Evolutionary conservation across 305 asterid species (phyloP), one percentile per base, ranked within the genome.

Genomic region (Rubia occidens): DNA sequence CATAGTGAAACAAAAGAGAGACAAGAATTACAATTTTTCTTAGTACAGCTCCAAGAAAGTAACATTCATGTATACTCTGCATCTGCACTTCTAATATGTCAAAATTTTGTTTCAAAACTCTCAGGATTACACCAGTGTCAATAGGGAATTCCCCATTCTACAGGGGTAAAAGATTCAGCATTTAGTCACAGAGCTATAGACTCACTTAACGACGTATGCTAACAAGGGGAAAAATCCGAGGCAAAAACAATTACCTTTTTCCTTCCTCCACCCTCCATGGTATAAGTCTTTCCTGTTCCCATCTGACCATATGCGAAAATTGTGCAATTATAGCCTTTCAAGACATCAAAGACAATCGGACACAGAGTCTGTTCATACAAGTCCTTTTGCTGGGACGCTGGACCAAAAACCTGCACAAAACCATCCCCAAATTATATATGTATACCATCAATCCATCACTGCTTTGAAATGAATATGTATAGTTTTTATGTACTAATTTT

Each of bases 251-350:
- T 7, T 53, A 95, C 99, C 96, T 85, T 95, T 82, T 88, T 89
- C 64, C 97, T 84, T 72, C 89, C 87, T 78, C 96, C 99, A 75
- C 99, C 99, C 86, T 94, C 97, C 99, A 94, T 94, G 18, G 99
- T 94, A 72, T 94, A 94, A 29, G 99, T 93, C 80, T 94, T 94
- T 77, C 98, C 98, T 0, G 97, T 93, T 81, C 97, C 99, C 6
- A 96, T 94, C 84, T 91, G 97, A 59, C 99, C 97, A 76, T 94
- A 94, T 21, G 97, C 99, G 78, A 94, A 94, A 65, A 94, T 92
- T 37, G 99, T 94, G 88, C 96, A 94, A 72, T 91, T 94, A 79
- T 89, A 94, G 69, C 99, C 99, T 78, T 88, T 94, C 60, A 94
- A 87, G 66, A 94, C 99, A 82, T 94, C 97, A 73, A 79, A 89